A percentile compares a stretch with the other conserved stretches of the same genome.
phyloP scores from a whole-genome alignment of 768 basidiomycete genomes.

The Kwoniella pini region DNA sequence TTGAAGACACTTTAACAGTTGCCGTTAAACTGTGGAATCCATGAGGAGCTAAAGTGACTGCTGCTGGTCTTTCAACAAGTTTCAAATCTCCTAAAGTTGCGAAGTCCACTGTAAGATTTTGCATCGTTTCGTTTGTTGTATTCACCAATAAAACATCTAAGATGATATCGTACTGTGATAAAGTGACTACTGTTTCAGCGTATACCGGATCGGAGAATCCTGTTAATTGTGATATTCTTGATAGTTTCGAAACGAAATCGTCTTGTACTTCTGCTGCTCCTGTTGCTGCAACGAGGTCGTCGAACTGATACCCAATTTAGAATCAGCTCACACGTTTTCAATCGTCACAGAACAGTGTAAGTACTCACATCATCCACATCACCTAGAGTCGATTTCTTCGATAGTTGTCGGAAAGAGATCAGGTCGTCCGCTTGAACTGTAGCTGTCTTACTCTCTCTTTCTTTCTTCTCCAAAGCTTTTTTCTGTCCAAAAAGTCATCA shows the following conservation, averaged over 20 bases:
- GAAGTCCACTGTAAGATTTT: conserved; percentile 95
- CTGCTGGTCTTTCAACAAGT: conserved; percentile 90
- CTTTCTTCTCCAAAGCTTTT: conserved; percentile 87
- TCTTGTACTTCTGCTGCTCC: conserved; percentile 79
- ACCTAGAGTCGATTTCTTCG: conserved; percentile 83
- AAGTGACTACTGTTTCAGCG: conserved; percentile 95
- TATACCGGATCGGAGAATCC: conserved; percentile 99
- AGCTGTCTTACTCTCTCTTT: conserved; percentile 68
- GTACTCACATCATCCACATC: conserved; percentile 59
- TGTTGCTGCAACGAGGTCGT: conserved; percentile 86
- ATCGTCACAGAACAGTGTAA: background rate
- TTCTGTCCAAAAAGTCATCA: conserved; percentile 59
- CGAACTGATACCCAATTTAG: conserved; percentile 62
- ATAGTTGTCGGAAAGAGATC: conserved; percentile 88
- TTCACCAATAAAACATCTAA: conserved; percentile 96
- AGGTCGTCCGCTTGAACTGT: conserved; percentile 92
- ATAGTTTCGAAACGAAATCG: conserved; percentile 92
- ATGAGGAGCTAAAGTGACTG: conserved; percentile 91
- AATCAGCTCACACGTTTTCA: background rate
- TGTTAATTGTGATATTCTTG: conserved; percentile 88
- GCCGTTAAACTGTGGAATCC: conserved; percentile 99
- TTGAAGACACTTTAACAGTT: conserved; percentile 95
- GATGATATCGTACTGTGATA: conserved; percentile 95
- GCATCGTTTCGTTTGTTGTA: conserved; percentile 88
- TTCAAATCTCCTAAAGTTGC: conserved; percentile 96